Percentiles rank a stretch among this genome's conserved stretches.
phyloP scores from a whole-genome alignment of 192 early-diverging fungal genomes.

The Backusella psychrophila region DNA sequence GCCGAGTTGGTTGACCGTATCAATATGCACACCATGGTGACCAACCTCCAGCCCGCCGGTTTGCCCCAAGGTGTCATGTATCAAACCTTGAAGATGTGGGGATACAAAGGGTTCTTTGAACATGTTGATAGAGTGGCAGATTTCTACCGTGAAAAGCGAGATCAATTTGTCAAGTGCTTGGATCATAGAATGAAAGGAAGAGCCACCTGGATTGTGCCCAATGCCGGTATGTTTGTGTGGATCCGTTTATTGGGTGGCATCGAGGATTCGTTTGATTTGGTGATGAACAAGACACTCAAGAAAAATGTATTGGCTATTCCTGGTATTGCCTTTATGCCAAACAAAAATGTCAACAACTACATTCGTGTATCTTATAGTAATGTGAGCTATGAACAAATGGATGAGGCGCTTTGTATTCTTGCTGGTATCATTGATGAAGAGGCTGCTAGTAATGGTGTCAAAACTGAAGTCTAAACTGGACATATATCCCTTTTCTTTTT shows the following conservation, averaged over 20 bases:
- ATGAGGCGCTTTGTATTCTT: constrained; percentile 58
- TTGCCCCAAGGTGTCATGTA: constrained; percentile 76
- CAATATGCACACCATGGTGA: constrained; percentile 70
- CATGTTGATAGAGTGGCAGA: constrained; percentile 67
- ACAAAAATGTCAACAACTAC: constrained; percentile 46
- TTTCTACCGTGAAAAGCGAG: constrained; percentile 73
- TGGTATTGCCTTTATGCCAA: constrained; percentile 46
- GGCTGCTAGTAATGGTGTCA: neutral
- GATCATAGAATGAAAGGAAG: constrained; percentile 60
- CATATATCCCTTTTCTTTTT: neutral
- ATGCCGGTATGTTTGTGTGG: constrained; percentile 80
- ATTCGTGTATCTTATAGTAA: constrained; percentile 72
- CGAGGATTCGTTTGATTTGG: constrained; percentile 52
- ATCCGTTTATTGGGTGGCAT: constrained; percentile 51
- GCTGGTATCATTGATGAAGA: constrained; percentile 49
- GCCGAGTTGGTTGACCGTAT: constrained; percentile 77
- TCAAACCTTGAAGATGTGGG: constrained; percentile 74
- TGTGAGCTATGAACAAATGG: constrained; percentile 60
- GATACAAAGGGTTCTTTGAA: constrained; percentile 69
- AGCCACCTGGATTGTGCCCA: constrained; percentile 58
- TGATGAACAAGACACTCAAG: constrained; percentile 59
- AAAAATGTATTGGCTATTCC: constrained; percentile 68
- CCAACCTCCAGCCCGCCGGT: constrained; percentile 81
- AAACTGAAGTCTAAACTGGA: neutral
- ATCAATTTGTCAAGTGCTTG: constrained; percentile 64